A percentile compares a stretch with the other conserved stretches of the same genome.
These are phyloP conservation scores for Monsonia emarginata DNA, from an alignment of 441 rosid genomes.

Conservation along the genomic window DNA sequence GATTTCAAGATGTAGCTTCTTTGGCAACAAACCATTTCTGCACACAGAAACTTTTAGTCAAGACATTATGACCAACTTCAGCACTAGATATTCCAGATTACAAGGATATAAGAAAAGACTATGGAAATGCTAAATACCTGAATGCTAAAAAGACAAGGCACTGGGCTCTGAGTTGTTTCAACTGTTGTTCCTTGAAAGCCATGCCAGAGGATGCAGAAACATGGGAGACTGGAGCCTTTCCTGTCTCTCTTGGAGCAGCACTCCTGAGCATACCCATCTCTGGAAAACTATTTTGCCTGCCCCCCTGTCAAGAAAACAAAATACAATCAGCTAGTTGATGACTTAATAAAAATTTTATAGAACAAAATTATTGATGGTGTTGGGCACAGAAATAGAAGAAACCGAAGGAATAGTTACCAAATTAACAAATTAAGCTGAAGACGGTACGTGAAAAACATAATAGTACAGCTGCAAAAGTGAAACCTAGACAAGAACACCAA, in stretches of 20 bases:
- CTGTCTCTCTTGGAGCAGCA: slow-evolving; percentile 48
- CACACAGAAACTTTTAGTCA: slow-evolving; percentile 20
- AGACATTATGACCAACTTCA: neutral
- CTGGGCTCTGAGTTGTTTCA: slow-evolving; percentile 93
- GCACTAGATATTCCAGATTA: slow-evolving; percentile 7
- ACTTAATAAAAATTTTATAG: no score
- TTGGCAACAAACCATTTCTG: slow-evolving; percentile 73
- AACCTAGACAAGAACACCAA: neutral
- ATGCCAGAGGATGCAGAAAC: slow-evolving; percentile 35
- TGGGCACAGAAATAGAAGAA: neutral
- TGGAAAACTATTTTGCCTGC: slow-evolving; percentile 35
- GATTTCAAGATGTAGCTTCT: slow-evolving; percentile 78
- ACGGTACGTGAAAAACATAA: neutral
- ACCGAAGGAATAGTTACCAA: neutral
- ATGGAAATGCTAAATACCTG: slow-evolving; percentile 36
- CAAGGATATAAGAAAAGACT: slow-evolving; percentile 12
- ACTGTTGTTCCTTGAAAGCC: slow-evolving; percentile 81
- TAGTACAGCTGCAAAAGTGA: neutral
- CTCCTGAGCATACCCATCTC: slow-evolving; percentile 43
- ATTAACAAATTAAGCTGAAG: neutral
- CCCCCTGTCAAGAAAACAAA: slow-evolving; percentile 34
- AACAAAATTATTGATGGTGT: no score
- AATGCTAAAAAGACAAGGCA: slow-evolving; percentile 89
- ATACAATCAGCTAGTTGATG: neutral
- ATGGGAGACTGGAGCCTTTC: slow-evolving; percentile 51